Evolutionary conservation across 78 protist genomes (phyloP), one percentile per base, ranked within the genome.

Genomic region (Paulinella micropora): DNA sequence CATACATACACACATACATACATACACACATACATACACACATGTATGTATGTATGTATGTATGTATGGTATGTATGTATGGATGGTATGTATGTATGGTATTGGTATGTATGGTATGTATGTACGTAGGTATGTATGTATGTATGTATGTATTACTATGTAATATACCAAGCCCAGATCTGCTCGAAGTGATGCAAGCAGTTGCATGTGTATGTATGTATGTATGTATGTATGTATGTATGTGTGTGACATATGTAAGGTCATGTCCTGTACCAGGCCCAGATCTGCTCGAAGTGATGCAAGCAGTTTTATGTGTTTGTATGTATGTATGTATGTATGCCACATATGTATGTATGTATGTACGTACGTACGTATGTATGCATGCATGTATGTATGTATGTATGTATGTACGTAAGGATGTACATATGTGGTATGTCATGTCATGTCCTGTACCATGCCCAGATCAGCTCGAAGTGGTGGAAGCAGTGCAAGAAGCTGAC

Each of bases 361-460:
- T 41, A 32, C 87, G 64, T 15, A 84, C 32, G 87, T 84, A 84
- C 35, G 51, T 9, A 41, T 84, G 37, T 41, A 84, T 84, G 9
- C 32, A 0, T 32, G 37, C 87, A 41, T 84, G 87, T 37, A 84
- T 84, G 87, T 37, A 29, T 41, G 87, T 23, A 41, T 84, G 32
- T 31, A 84, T n/a, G 37, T 37, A 0, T 1, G 41, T 41, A 32
- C 87, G 64, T 15, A 84, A 84, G 87, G 32, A 84, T 4, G 67
- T n/a, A 32, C 37, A 37, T 3, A 37, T 41, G 1, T 41, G 64
- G 87, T 36, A 35, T 37, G 64, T 0, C 1, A 84, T 1, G n/a
- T 84, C n/a, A 1, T 37, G 37, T 41, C 41, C 1, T 1, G 87
- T 35, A 84, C 87, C 87, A 84, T 15, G 87, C 39, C 87, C 87